These are phyloP conservation scores for Trichosanthes truncata DNA, from an alignment of 306 rosid genomes.

Conservation along the genomic window DNA sequence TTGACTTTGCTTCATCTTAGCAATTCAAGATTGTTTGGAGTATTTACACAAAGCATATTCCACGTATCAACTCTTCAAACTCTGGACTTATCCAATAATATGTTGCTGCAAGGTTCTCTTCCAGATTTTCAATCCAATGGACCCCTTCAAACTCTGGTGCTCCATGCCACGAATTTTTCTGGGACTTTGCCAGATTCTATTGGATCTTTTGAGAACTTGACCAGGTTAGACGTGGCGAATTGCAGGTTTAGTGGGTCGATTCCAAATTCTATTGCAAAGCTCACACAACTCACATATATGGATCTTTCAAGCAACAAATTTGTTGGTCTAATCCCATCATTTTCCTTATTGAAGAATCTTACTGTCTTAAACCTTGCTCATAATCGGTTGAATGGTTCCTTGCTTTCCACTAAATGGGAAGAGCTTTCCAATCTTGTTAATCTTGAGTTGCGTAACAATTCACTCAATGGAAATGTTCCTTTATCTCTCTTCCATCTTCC, in stretches of 20 bases:
- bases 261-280: slow-evolving; percentile 13
- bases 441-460: slow-evolving; percentile 19
- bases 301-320: slow-evolving; percentile 9
- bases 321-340: slow-evolving; percentile 19
- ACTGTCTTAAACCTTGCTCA: slow-evolving; percentile 3
- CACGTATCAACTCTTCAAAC: slow-evolving; percentile 6
- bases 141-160: slow-evolving; percentile 8
- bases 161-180: slow-evolving; percentile 3
- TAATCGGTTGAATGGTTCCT: slow-evolving; percentile 17
- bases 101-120: slow-evolving; percentile 10
- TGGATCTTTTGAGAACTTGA: slow-evolving; percentile 13
- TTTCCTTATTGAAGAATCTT: slow-evolving; percentile 12
- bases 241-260: slow-evolving; percentile 18
- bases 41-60: slow-evolving; percentile 19
- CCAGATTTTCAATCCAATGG: slow-evolving; percentile 11
- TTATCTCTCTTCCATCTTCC: slow-evolving; percentile 17
- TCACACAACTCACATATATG: slow-evolving; percentile 11
- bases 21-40: neutral
- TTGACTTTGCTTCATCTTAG: slow-evolving; percentile 17
- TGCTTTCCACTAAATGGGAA: slow-evolving; percentile 19
- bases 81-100: neutral
- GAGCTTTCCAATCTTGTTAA: slow-evolving; percentile 6
- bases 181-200: slow-evolving; percentile 15
- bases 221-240: neutral
- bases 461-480: slow-evolving; percentile 16